These are phyloP conservation scores for Sporothrix pseudoabietina DNA, from an alignment of 2,329 filamentous ascomycete species.

Conservation along the genomic window DNA sequence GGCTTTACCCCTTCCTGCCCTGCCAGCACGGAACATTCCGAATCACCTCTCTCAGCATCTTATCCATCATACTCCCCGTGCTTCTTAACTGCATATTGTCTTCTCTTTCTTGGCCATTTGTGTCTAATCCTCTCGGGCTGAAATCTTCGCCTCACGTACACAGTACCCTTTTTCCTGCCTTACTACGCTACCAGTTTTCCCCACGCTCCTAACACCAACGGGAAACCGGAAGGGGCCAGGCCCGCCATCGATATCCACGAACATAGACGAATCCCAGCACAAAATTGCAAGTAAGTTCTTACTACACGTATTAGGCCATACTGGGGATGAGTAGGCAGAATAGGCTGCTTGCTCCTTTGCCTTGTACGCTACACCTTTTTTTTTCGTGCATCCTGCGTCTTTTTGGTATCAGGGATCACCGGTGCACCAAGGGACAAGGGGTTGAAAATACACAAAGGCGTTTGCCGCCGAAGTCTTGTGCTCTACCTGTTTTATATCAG, in stretches of 20 bases:
- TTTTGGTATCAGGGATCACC: slow-evolving; percentile 2
- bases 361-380: background rate
- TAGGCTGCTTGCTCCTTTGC: background rate
- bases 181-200: background rate
- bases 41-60: slow-evolving; percentile 7
- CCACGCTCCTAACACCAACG: background rate
- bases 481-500: slow-evolving; percentile 12
- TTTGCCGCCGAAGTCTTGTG: slow-evolving; percentile 11
- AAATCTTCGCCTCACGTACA: slow-evolving; percentile 15
- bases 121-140: slow-evolving; percentile 13
- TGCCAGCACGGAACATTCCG: slow-evolving; percentile 21
- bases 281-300: slow-evolving; percentile 10
- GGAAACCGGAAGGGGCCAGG: slow-evolving; percentile 9
- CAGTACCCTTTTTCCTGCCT: background rate
- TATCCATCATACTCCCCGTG: background rate
- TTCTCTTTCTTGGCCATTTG: slow-evolving; percentile 2
- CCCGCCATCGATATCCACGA: background rate
- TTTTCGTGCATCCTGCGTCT: background rate
- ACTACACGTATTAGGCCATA: background rate
- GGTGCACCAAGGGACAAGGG: slow-evolving; percentile 3
- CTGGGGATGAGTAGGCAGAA: background rate
- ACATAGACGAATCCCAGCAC: background rate
- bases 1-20: background rate
- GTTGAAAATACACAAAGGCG: background rate
- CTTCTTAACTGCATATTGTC: background rate